These are phyloP conservation scores for Myxozyma vanderwaltii DNA, from an alignment of 805 yeast species.

Conservation along the genomic window DNA sequence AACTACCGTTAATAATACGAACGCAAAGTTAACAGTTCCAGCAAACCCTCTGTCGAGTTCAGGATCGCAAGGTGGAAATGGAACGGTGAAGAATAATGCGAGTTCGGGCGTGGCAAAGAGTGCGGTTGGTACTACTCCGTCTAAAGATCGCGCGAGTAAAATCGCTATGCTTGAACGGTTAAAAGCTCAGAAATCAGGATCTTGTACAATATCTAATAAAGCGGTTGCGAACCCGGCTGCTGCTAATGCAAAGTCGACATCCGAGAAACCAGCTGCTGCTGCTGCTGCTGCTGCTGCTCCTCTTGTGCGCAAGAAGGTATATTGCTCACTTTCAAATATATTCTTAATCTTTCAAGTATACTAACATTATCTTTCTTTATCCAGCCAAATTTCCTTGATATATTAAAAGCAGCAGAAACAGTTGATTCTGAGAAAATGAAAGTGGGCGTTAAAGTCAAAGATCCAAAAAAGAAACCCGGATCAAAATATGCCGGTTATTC, in stretches of 20 bases:
- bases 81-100: slow-evolving; percentile 11
- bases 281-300: slow-evolving; percentile 17
- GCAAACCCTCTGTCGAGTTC: neutral
- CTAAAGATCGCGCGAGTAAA: slow-evolving; percentile 16
- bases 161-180: slow-evolving; percentile 19
- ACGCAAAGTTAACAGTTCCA: neutral
- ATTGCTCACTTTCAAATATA: neutral
- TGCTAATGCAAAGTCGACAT: neutral
- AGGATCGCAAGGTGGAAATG: neutral
- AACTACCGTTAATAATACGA: neutral
- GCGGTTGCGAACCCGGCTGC: neutral
- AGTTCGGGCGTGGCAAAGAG: neutral
- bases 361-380: neutral
- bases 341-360: neutral
- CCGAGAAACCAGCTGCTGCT: neutral
- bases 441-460: slow-evolving; percentile 45
- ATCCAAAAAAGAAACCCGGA: slow-evolving; percentile 30
- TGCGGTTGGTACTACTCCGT: neutral
- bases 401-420: slow-evolving; percentile 67
- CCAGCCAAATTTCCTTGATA: slow-evolving; percentile 61
- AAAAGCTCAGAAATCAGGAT: slow-evolving; percentile 21
- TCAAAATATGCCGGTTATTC: neutral
- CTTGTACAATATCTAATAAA: neutral
- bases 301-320: slow-evolving; percentile 4
- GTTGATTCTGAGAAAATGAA: slow-evolving; percentile 56